Evolutionary conservation across 2,329 filamentous ascomycete species (phyloP), one percentile per base, ranked within the genome.

Genomic region (Diaporthe longicolla): DNA sequence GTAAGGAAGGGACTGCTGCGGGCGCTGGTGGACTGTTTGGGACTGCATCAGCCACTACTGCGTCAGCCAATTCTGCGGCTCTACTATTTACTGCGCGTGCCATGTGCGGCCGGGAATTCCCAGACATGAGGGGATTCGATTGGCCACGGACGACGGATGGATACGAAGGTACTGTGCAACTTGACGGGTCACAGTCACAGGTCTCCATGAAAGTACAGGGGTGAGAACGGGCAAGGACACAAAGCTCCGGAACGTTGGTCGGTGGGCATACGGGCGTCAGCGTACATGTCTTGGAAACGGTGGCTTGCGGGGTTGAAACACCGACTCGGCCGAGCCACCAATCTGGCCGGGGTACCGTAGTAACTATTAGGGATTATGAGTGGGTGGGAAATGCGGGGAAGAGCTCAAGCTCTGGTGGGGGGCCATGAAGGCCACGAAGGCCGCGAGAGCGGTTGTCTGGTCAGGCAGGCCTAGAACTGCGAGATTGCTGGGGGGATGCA

Each of bases 321-420:
- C 29, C 19, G 61, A 66, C 61, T 50, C 61, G 61, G 43, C 61
- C 61, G 61, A 66, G 26, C 43, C 43, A 66, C 26, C 61, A 48
- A 26, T 32, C 21, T 65, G 59, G 40, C 40, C 35, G 59, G 59
- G 40, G 15, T 45, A 63, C 59, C 59, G 59, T 48, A 40, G 59
- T 32, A 32, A 21, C 7, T n/a, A 7, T 5, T 6, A 24, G 19
- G 26, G 4, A n/a, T 29, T 19, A 1, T 17, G 19, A 45, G 19
- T 45, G 26, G 61, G 40, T 32, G 24, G 2, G 37, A 66, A 66
- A 52, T 29, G 61, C 61, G 61, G 61, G 61, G 61, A 66, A 66
- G 21, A 50, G 61, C 40, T 50, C 59, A 63, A 63, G 59, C 59
- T 63, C 40, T 40, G 40, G 40, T 19, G 24, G 10, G 50, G n/a